Conservation (phyloP, 306 rosid genomes). For the Ormosia emarginata region DNA sequence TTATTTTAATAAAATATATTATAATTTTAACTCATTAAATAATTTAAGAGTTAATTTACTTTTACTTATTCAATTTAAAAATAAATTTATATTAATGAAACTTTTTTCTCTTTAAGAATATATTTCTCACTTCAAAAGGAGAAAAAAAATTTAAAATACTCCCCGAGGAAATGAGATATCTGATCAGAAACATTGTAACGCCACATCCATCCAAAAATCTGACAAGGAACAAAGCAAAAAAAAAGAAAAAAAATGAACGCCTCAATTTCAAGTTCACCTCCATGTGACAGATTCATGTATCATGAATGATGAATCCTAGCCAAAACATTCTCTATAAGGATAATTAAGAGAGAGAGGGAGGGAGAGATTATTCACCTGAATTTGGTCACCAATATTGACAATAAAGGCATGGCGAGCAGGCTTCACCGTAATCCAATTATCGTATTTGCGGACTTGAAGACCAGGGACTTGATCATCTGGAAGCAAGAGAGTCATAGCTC, state of each 20-base stretch:
- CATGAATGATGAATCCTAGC: not conserved
- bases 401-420: conserved; percentile 79
- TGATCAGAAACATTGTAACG: not conserved
- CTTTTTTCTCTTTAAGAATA: no score
- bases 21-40: no score
- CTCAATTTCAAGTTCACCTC: conserved; percentile 7
- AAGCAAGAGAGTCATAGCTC: conserved; percentile 77
- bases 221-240: not conserved
- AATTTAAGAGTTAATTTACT: no score
- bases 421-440: conserved; percentile 76
- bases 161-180: no score
- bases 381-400: conserved; percentile 90
- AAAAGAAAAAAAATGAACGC: not conserved
- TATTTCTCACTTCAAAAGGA: no score
- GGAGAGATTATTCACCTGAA: conserved; percentile 49
- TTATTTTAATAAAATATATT: no score
- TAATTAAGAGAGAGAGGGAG: not conserved
- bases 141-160: no score
- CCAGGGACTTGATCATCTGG: conserved; percentile 73
- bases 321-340: not conserved
- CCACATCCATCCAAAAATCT: not conserved
- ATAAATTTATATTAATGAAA: no score
- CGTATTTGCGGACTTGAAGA: conserved; percentile 65
- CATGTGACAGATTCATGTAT: conserved; percentile 31
- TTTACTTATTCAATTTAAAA: no score